These are phyloP conservation scores for Chlamydomonas schloesseri DNA, from an alignment of 139 green algal genomes.

Conservation along the genomic window DNA sequence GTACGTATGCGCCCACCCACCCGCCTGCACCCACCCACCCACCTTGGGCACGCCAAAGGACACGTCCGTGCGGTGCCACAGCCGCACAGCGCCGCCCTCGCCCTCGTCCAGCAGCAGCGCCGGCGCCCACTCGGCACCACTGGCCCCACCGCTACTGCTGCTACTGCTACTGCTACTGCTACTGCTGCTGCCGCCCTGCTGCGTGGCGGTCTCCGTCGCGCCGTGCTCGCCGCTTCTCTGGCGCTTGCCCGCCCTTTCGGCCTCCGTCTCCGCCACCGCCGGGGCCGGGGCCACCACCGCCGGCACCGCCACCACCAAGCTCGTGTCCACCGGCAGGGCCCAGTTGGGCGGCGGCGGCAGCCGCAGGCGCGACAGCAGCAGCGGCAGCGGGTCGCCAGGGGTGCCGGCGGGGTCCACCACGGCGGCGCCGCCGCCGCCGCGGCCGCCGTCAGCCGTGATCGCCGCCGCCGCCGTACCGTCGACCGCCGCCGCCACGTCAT, in stretches of 20 bases:
- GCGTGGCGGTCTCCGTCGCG: too few relatives aligned
- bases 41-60: constrained; percentile 64
- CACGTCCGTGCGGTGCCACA: constrained; percentile 59
- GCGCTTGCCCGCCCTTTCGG: too few relatives aligned
- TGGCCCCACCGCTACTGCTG: too few relatives aligned
- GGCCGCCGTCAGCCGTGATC: background rate
- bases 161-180: too few relatives aligned
- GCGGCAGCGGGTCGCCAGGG: background rate
- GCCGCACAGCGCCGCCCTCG: constrained; percentile 16
- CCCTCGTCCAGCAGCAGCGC: constrained; percentile 3
- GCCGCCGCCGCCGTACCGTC: background rate
- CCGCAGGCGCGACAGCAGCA: constrained; percentile 18
- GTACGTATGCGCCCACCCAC: too few relatives aligned
- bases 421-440: background rate
- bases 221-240: too few relatives aligned
- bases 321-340: constrained; percentile 42
- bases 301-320: background rate
- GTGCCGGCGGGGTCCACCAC: background rate
- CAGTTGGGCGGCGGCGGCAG: constrained; percentile 42
- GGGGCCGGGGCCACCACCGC: too few relatives aligned
- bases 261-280: too few relatives aligned
- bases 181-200: too few relatives aligned
- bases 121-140: background rate
- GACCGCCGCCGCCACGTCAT: background rate
- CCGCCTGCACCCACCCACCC: too few relatives aligned